These are phyloP conservation scores for Claviceps sp. DNA, from an alignment of 2,329 filamentous ascomycete species.

Conservation along the genomic window DNA sequence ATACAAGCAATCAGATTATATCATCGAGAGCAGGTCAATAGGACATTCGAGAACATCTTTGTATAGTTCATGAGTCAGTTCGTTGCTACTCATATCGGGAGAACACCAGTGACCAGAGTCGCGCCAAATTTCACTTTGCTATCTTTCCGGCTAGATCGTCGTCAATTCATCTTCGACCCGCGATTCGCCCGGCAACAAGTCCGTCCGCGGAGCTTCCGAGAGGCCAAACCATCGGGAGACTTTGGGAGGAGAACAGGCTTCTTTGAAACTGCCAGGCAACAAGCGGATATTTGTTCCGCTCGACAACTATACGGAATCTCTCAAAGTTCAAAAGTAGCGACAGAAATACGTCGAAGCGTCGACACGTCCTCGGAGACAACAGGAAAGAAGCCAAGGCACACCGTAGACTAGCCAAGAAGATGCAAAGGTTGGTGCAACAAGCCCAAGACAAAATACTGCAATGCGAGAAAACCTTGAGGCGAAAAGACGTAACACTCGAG, in stretches of 20 bases:
- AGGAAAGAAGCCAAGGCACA: constrained; percentile 56
- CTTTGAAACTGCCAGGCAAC: constrained; percentile 25
- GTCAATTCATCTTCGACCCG: constrained; percentile 8
- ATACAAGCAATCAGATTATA: no score
- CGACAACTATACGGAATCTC: constrained; percentile 26
- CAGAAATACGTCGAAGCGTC: constrained; percentile 57
- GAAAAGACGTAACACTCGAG: no score
- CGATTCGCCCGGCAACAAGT: constrained; percentile 11
- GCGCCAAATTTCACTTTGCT: no score
- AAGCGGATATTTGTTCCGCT: constrained; percentile 47
- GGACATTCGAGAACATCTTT: no score
- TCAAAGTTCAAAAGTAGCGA: no score
- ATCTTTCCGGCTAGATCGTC: no score
- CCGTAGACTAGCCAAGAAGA: constrained; percentile 32
- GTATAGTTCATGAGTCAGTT: no score
- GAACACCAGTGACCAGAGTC: no score
- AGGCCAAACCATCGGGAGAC: constrained; percentile 15
- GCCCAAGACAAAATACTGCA: no score
- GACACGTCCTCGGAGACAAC: constrained; percentile 23
- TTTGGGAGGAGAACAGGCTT: constrained; percentile 23
- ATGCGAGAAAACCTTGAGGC: no score
- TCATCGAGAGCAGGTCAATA: no score
- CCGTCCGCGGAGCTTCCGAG: constrained; percentile 16
- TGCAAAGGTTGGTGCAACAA: constrained; percentile 35
- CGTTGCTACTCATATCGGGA: no score